A percentile compares a stretch with the other conserved stretches of the same genome.
Conservation (phyloP, 2,329 filamentous ascomycete species). For the Diaporthe vaccinii region DNA sequence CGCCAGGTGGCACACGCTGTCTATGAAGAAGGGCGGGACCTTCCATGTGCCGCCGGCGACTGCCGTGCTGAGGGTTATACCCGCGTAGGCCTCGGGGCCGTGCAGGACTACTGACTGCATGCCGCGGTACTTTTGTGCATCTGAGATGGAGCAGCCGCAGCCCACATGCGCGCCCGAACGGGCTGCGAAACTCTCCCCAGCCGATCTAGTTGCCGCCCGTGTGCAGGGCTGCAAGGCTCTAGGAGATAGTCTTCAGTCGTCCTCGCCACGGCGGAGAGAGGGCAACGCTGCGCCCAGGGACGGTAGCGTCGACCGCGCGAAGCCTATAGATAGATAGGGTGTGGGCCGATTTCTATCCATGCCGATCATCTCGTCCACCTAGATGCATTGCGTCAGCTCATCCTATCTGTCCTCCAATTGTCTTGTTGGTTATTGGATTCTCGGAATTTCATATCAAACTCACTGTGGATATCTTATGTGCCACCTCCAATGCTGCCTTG, state of each 20-base stretch:
- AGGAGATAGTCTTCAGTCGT: background rate
- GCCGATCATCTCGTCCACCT: background rate
- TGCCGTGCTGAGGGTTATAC: background rate
- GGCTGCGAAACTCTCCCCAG: conserved; percentile 19
- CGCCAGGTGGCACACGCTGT: background rate
- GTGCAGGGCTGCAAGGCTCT: background rate
- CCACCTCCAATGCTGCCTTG: conserved; percentile 56
- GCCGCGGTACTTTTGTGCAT: background rate
- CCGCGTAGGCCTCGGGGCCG: conserved; percentile 5
- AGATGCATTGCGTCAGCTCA: background rate
- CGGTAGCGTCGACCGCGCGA: conserved; percentile 69
- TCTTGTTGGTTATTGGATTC: background rate
- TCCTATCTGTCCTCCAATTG: no score
- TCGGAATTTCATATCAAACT: background rate
- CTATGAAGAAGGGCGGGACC: conserved; percentile 1
- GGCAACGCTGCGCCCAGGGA: background rate
- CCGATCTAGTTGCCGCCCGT: background rate
- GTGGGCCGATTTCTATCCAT: conserved; percentile 78
- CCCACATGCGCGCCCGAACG: background rate
- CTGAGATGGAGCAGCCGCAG: background rate
- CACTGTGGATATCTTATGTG: background rate
- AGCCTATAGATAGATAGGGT: conserved; percentile 73
- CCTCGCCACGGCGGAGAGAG: background rate
- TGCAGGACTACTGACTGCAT: conserved; percentile 16
- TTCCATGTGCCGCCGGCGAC: background rate